Evolutionary conservation across 805 yeast genomes (phyloP).

Genomic region (Lachancea dasiensis): DNA sequence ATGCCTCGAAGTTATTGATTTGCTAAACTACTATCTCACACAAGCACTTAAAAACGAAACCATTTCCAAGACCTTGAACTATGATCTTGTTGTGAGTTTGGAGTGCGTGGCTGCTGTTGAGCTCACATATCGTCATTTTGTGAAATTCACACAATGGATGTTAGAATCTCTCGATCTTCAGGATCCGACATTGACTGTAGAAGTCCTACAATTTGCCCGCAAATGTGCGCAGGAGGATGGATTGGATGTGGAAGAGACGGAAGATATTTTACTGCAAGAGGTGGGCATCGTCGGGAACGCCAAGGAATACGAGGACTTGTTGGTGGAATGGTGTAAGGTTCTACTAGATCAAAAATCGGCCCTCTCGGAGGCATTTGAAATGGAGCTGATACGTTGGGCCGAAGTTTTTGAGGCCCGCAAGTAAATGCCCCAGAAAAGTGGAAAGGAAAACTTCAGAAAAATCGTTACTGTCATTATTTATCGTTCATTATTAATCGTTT

Average conservation of each 20-base stretch:
- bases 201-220: constrained; percentile 27
- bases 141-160: constrained; percentile 34
- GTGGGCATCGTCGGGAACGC: constrained; percentile 22
- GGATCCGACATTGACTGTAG: constrained; percentile 20
- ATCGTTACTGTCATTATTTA: not conserved
- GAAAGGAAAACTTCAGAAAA: not conserved
- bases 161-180: constrained; percentile 24
- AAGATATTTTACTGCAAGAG: constrained; percentile 30
- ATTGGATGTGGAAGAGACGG: constrained; percentile 23
- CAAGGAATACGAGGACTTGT: constrained; percentile 21
- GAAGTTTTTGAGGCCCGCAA: constrained; percentile 22
- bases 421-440: constrained; percentile 1
- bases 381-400: constrained; percentile 19
- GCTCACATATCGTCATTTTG: constrained; percentile 29
- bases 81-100: constrained; percentile 20
- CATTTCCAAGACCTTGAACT: constrained; percentile 30
- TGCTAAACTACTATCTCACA: constrained; percentile 29
- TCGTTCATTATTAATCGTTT: not conserved
- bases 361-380: constrained; percentile 17
- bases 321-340: constrained; percentile 25
- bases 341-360: constrained; percentile 14
- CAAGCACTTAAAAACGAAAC: constrained; percentile 32
- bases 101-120: constrained; percentile 22
- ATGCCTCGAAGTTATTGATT: constrained; percentile 27
- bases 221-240: constrained; percentile 31